Percentiles rank a stretch among this genome's conserved stretches.
These are phyloP conservation scores for Ustilago cynodontis DNA, from an alignment of 1,284 basidiomycete genomes.

Conservation along the genomic window DNA sequence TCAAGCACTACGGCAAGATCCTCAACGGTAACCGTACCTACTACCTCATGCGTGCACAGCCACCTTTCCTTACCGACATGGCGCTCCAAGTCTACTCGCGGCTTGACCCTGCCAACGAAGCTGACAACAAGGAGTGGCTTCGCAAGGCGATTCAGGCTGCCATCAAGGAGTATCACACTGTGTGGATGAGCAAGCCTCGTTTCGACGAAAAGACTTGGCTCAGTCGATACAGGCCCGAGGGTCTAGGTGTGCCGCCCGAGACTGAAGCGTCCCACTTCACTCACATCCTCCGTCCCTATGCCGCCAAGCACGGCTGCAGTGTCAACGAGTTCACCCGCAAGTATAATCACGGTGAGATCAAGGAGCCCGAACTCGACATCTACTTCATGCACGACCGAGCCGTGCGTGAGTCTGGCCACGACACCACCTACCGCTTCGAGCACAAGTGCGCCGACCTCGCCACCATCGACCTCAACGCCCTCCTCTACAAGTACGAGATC, in stretches of 20 bases:
- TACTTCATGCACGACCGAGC: slow-evolving; percentile 97
- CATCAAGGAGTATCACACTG: slow-evolving; percentile 97
- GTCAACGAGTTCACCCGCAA: slow-evolving; percentile 96
- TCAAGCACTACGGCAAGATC: slow-evolving; percentile 91
- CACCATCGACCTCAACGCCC: slow-evolving; percentile 92
- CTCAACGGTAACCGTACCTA: slow-evolving; percentile 69
- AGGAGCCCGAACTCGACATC: slow-evolving; percentile 91
- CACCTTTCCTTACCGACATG: slow-evolving; percentile 98
- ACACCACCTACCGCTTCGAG: slow-evolving; percentile 97
- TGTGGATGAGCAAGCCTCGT: slow-evolving; percentile 94
- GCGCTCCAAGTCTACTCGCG: slow-evolving; percentile 97
- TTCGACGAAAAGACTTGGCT: slow-evolving; percentile 93
- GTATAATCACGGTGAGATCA: slow-evolving; percentile 86
- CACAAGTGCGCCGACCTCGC: slow-evolving; percentile 91
- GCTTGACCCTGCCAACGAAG: slow-evolving; percentile 84
- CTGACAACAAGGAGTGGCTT: slow-evolving; percentile 87
- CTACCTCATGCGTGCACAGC: slow-evolving; percentile 94
- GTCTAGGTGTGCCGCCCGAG: slow-evolving; percentile 96
- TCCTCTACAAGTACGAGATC: slow-evolving; percentile 77
- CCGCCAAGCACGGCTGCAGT: slow-evolving; percentile 91
- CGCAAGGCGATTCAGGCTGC: slow-evolving; percentile 94
- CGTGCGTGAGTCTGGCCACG: slow-evolving; percentile 86
- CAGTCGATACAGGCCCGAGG: slow-evolving; percentile 91
- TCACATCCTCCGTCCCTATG: slow-evolving; percentile 94
- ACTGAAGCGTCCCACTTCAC: slow-evolving; percentile 98